Base-by-base conservation (phyloP, 2,329 filamentous ascomycete genomes). In the Verticillium zaregamsianum region DNA sequence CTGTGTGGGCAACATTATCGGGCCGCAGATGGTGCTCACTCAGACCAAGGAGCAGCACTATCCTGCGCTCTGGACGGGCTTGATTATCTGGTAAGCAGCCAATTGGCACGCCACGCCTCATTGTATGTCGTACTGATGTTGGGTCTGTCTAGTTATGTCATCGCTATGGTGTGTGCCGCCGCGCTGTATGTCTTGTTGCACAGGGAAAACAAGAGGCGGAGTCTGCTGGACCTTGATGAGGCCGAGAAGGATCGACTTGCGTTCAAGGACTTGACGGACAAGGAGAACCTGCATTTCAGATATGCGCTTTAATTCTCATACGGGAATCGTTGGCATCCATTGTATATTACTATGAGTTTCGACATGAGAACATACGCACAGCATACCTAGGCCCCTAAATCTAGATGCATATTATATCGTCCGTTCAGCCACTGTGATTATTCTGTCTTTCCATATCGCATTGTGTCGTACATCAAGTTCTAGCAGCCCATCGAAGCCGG, bases 1-100 rank as follows among this genome's bases (percentile, higher is more conserved):
- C 63, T 84, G 81, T 37, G 81, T 86, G 0, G 84, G 84, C 0
- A 86, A 86, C 63, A 86, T 86, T 54, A 80, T 86, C 15, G 83
- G 84, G 0, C 84, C 84, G 17, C 82, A 85, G 70, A 72, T 86
- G 57, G 80, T 86, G 45, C 80, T 81, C 49, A 81, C 76, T 57
- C 71, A 82, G 66, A 82, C 80, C 0, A 82, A 82, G 58, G 72
- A 68, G 1, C 68, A 76, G 55, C 84, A 86, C 71, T 86, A 86
- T 67, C 84, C 84, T 0, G 78, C 81, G 65, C 60, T 86, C 15
- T 86, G 83, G 84, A 74, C 77, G 1, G 83, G 82, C 0, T 67
- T 87, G 63, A 83, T 86, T 8, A 83, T 85, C 12, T 85, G 81
- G 76, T 83, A 64, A 64, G 75, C 28, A 28, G 28, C 28, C 4